phyloP scores from a whole-genome alignment of 2,329 filamentous ascomycete species.

The Myriangium duriaei region DNA sequence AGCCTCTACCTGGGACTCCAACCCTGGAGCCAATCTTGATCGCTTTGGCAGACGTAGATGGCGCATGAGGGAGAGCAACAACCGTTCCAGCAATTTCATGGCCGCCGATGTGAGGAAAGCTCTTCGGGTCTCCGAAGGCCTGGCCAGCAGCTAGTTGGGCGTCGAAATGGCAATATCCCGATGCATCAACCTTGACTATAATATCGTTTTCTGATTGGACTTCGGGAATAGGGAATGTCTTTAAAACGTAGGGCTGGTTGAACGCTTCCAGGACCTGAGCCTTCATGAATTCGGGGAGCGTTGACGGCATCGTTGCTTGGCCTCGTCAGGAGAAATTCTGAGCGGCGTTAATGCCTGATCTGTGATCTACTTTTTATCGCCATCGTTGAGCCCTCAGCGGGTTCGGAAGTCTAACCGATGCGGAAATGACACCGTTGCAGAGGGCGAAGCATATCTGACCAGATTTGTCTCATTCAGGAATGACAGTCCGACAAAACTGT shows the following conservation, averaged over 20 bases:
- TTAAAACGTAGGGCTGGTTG: conserved; percentile 30
- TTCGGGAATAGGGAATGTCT: conserved; percentile 24
- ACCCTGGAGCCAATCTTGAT: conserved; percentile 24
- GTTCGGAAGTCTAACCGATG: too few species aligned
- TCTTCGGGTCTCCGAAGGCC: conserved; percentile 23
- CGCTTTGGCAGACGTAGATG: conserved; percentile 16
- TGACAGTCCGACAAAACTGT: too few species aligned
- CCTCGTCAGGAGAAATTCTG: too few species aligned
- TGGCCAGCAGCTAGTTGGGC: conserved; percentile 25
- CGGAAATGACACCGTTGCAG: too few species aligned
- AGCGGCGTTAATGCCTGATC: too few species aligned
- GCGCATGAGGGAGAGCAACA: conserved; percentile 19
- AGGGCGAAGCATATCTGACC: too few species aligned
- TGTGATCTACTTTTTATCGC: too few species aligned
- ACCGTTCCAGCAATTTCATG: conserved; percentile 37
- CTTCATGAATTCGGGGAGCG: conserved; percentile 23
- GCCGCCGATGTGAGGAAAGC: conserved; percentile 32
- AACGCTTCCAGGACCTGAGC: conserved; percentile 31
- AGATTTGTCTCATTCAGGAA: too few species aligned
- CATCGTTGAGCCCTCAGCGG: too few species aligned
- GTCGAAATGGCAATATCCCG: conserved; percentile 37
- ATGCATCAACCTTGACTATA: conserved; percentile 34
- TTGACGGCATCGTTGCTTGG: background rate
- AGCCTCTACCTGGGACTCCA: conserved; percentile 31
- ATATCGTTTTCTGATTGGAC: conserved; percentile 26